These are phyloP conservation scores for Paramecium sexaurelia DNA, from an alignment of 73 alveolate genomes.

Conservation along the genomic window DNA sequence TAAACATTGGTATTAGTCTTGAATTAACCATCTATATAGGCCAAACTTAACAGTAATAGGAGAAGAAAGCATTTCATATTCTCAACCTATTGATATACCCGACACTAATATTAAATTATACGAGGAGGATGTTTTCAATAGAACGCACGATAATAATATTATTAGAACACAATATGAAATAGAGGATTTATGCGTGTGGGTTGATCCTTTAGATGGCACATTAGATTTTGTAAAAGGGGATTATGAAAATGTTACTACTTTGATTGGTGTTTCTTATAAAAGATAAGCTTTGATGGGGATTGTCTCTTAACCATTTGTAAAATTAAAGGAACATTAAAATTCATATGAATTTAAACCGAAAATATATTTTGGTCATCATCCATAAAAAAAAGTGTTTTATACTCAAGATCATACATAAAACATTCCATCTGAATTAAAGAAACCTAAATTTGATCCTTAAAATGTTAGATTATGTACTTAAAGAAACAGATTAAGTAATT, in stretches of 20 bases:
- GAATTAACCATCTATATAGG: not conserved
- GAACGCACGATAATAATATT: not conserved
- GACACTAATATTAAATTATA: not conserved
- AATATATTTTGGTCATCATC: constrained; percentile 60
- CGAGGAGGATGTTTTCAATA: constrained; percentile 8
- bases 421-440: constrained; percentile 28
- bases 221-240: constrained; percentile 82
- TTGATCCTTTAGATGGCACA: constrained; percentile 95
- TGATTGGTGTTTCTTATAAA: constrained; percentile 75
- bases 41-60: constrained; percentile 69
- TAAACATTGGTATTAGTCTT: not conserved
- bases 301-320: constrained; percentile 43
- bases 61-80: constrained; percentile 46
- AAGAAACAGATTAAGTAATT: constrained; percentile 28
- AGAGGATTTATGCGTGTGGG: constrained; percentile 82
- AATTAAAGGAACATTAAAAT: not conserved
- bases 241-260: constrained; percentile 80
- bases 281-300: constrained; percentile 64
- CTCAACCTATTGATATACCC: constrained; percentile 28
- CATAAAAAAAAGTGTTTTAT: not conserved
- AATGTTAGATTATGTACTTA: constrained; percentile 24
- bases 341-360: constrained; percentile 38
- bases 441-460: not conserved
- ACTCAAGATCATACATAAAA: not conserved
- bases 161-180: constrained; percentile 52